phyloP scores from a whole-genome alignment of 2,329 filamentous ascomycete genomes.

The Capronia americana region DNA sequence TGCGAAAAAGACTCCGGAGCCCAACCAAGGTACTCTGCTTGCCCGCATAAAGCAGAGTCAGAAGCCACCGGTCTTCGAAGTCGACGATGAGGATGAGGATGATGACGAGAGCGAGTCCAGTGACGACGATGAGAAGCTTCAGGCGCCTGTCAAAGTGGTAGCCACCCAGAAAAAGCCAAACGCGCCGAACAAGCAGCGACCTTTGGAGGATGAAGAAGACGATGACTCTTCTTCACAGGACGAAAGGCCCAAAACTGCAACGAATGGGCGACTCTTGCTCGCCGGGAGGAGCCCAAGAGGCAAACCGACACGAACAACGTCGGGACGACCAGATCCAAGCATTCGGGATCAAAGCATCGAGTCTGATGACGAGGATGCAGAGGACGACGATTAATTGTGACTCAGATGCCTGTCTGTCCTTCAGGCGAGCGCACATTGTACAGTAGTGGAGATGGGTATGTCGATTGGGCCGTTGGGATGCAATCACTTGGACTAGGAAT shows the following conservation, averaged over 20 bases:
- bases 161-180: not conserved
- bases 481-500: not conserved
- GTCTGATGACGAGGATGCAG: conserved; percentile 19
- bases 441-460: not conserved
- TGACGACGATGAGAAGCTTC: conserved; percentile 16
- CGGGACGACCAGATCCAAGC: conserved; percentile 21
- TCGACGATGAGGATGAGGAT: conserved; percentile 24
- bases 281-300: not conserved
- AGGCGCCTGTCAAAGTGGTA: not conserved
- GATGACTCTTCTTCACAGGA: conserved; percentile 5
- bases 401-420: not conserved
- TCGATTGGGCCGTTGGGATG: not conserved
- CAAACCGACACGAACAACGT: not conserved
- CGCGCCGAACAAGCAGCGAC: not conserved
- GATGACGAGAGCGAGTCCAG: conserved; percentile 19
- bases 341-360: conserved; percentile 27
- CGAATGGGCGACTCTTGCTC: not conserved
- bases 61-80: conserved; percentile 13
- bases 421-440: no score
- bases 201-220: not conserved
- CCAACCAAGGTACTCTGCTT: conserved; percentile 4
- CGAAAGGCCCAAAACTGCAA: not conserved
- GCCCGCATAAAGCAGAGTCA: conserved; percentile 13
- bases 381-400: conserved; percentile 4
- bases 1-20: conserved; percentile 10